Percentiles rank a stretch among this genome's conserved stretches.
These are phyloP conservation scores for Neurospora discreta DNA, from an alignment of 495 filamentous ascomycete species.

Conservation along the genomic window DNA sequence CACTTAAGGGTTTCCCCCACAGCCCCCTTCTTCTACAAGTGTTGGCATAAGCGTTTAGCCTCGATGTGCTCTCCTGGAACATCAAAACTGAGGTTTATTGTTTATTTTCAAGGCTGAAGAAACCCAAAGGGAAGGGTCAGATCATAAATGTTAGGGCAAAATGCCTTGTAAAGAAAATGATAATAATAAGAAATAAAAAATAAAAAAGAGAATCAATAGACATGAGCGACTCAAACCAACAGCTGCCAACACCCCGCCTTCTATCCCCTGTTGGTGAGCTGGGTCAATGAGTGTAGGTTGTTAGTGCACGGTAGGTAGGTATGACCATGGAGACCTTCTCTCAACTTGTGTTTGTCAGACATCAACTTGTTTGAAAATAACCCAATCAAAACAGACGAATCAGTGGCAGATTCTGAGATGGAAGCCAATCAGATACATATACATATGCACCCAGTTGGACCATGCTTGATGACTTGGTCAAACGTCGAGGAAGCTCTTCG, in stretches of 20 bases:
- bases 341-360: too few species aligned
- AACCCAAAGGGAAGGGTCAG: not conserved
- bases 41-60: not conserved
- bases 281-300: not conserved
- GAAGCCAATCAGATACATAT: not conserved
- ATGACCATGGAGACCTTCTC: too few species aligned
- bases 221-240: not conserved
- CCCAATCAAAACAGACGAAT: not conserved
- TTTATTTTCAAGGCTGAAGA: not conserved
- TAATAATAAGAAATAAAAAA: too few species aligned
- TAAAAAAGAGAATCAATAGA: not conserved
- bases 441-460: not conserved
- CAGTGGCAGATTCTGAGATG: rapidly evolving
- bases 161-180: not conserved
- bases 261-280: not conserved
- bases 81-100: not conserved
- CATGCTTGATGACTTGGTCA: not conserved
- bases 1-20: not conserved
- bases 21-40: not conserved
- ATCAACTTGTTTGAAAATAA: not conserved
- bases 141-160: not conserved
- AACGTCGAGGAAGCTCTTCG: not conserved
- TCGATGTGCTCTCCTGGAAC: not conserved
- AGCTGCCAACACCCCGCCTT: not conserved
- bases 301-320: too few species aligned